Evolutionary conservation across 2,329 filamentous ascomycete genomes (phyloP), one percentile per base, ranked within the genome.

Genomic region (Monilinia vaccinii-corymbosi): DNA sequence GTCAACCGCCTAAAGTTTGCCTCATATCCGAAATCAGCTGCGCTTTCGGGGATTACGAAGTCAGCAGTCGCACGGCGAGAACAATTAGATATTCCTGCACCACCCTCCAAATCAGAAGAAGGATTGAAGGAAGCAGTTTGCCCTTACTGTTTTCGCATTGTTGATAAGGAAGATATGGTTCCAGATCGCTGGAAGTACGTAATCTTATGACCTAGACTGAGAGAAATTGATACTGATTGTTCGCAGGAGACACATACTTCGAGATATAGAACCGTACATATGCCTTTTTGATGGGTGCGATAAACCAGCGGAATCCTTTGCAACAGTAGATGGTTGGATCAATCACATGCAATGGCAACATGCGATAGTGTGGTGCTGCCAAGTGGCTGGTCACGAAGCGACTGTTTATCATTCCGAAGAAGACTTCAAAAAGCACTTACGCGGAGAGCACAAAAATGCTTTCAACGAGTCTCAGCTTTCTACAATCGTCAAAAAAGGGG

Each of bases 291-390:
- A 56, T 14, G 53, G 31, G 11, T 56, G 53, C 21, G 42, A 47
- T 5, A 56, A 38, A 16, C 36, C 40, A 28, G 36, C 31, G 13
- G 42, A 16, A 4, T 47, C 31, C 18, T 56, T 56, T 18, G 53
- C 31, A 46, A 56, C 53, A 4, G 28, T 47, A 10, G 42, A 56
- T 25, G 53, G 47, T 21, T 56, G 53, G 42, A 11, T 47, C 16
- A 45, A 47, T 18, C 53, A 56, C 25, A 56, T 47, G 53, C 40
- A 56, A 56, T 46, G 42, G 53, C 53, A 47, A 18, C 53, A 56
- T 56, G 53, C 53, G 2, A 14, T 56, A 6, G 53, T 31, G 4
- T 56, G 53, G 53, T 56, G 40, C 21, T 56, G 53, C 18, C 53
- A 56, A 36, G 42, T 31, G 2, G 31, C 32, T 18, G 53, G 32